Evolutionary conservation across 345 rosid genomes (phyloP).

Genomic region (Triadica sebifera): DNA sequence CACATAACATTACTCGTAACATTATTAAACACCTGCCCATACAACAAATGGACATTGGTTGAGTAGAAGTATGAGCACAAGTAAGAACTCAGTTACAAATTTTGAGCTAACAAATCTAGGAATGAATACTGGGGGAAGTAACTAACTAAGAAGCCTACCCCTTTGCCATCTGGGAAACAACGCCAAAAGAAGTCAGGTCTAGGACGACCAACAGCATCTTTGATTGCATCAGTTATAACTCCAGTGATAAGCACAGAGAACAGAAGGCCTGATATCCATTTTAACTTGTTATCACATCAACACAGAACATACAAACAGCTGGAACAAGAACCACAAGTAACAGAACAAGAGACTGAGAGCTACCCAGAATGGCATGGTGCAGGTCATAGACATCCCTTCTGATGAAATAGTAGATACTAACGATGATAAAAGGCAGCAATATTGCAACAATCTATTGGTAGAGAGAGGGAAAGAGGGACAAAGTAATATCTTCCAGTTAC

Average conservation of each 20-base stretch:
- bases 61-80: conserved; percentile 14
- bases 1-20: conserved; percentile 65
- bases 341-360: conserved; percentile 15
- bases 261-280: conserved; percentile 58
- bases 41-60: conserved; percentile 13
- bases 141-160: conserved; percentile 41
- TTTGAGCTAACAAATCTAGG: not conserved
- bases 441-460: conserved; percentile 61
- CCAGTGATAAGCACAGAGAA: conserved; percentile 73
- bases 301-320: conserved; percentile 8
- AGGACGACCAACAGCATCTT: conserved; percentile 91
- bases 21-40: conserved; percentile 51
- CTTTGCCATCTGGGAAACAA: conserved; percentile 88
- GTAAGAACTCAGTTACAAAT: conserved; percentile 1
- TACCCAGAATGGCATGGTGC: conserved; percentile 88
- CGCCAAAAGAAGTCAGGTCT: conserved; percentile 99
- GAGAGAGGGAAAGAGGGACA: conserved; percentile 3
- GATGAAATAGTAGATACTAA: conserved; percentile 61
- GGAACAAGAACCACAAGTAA: conserved; percentile 9
- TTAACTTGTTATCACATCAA: not conserved
- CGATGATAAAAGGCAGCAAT: conserved; percentile 58
- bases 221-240: conserved; percentile 86
- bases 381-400: conserved; percentile 81
- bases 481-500: not conserved
- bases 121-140: not conserved